phyloP scores from a whole-genome alignment of 352 stramenopile species.

The Poterioochromonas sp. region DNA sequence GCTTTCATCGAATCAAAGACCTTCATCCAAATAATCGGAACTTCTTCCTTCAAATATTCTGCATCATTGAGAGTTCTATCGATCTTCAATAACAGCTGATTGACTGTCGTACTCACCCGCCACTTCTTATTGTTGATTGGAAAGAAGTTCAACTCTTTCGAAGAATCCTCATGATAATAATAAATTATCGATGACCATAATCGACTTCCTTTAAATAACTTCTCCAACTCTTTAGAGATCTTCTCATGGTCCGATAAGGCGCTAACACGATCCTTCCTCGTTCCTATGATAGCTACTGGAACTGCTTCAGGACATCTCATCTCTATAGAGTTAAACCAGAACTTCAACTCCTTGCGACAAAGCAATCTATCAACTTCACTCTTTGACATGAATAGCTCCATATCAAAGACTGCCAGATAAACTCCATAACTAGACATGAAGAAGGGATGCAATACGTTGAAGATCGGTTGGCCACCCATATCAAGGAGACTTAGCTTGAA shows the following conservation, averaged over 20 bases:
- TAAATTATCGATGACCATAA: not conserved
- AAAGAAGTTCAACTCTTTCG: not conserved
- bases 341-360: not conserved
- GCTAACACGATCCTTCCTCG: not conserved
- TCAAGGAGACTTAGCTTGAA: too few relatives aligned
- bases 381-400: not conserved
- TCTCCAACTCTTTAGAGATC: not conserved
- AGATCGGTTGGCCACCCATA: conserved; percentile 38
- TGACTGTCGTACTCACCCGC: not conserved
- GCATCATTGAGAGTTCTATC: not conserved
- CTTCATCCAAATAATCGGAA: not conserved
- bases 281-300: not conserved
- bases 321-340: not conserved
- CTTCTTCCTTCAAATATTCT: not conserved
- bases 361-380: not conserved
- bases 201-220: not conserved
- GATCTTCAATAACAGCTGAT: not conserved
- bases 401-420: conserved; percentile 39
- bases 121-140: not conserved
- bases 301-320: not conserved
- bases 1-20: not conserved
- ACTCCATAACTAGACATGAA: conserved; percentile 39
- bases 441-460: conserved; percentile 38
- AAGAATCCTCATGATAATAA: not conserved
- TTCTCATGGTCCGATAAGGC: not conserved